Evolutionary conservation across 495 filamentous ascomycete species (phyloP), one percentile per base, ranked within the genome.

Genomic region (Lasiosphaeris hirsuta): DNA sequence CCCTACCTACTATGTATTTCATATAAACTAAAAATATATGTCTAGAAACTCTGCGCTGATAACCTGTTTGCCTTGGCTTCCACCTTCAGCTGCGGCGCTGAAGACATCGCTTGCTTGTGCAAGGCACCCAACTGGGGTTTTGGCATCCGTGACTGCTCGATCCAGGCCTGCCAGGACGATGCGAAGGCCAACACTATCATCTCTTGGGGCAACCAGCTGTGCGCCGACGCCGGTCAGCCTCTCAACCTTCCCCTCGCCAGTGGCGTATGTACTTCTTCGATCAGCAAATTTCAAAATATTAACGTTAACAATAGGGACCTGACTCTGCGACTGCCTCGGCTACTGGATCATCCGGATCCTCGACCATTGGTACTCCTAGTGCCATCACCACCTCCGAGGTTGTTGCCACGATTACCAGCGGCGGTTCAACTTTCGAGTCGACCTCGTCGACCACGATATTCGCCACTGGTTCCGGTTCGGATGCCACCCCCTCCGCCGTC

Each of bases 61-160:
- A 89, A 87, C 79, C 92, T 94, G 88, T 73, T 86, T 58, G 70
- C 55, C 56, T 76, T 84, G 75, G 84, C 86, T 52, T 57, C 62
- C 10, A 59, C 71, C n/a, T 78, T 92, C 56, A 82, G 82, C 49
- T 96, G 90, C 74, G 44, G 30, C 10, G 17, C 58, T 14, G 35
- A 62, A 11, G 81, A 91, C 69, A 52, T 80, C 37, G 63, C 65
- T 38, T 96, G 90, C 78, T 81, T 92, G 45, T 96, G 90, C 82
- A 77, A 73, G 40, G 81, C 82, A 57, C 47, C 63, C 38, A 65
- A 90, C 79, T 95, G 91, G 72, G 69, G 71, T 57, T 88, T 84
- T 65, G 90, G 90, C 66, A 77, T 96, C 57, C 86, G 83, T 46
- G 90, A 96, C 75, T 96, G 90, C 80, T 81, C 88, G 50, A 69